Conservation (phyloP, 768 basidiomycete species). For the Glaciozyma martinii region DNA sequence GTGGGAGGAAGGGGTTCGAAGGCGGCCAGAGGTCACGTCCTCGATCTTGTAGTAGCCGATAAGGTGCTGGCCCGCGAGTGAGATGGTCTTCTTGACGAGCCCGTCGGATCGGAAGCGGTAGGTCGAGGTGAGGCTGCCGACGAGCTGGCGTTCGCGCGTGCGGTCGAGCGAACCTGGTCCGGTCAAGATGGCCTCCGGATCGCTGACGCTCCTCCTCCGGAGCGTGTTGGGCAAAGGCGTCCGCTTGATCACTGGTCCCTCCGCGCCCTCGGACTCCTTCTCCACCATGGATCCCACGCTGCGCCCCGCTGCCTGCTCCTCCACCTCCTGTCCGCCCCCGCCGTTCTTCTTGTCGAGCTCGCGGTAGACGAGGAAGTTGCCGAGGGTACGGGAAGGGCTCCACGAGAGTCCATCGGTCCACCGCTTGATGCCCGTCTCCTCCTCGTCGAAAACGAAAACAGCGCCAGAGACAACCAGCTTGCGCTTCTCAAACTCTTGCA, state of each 20-base stretch:
- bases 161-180: slow-evolving; percentile 13
- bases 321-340: neutral
- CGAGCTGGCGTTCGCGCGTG: slow-evolving; percentile 57
- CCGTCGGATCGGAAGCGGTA: slow-evolving; percentile 89
- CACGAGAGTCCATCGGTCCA: slow-evolving; percentile 88
- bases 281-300: neutral
- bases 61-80: slow-evolving; percentile 81
- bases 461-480: slow-evolving; percentile 87
- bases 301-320: neutral
- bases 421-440: slow-evolving; percentile 91
- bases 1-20: slow-evolving; percentile 76
- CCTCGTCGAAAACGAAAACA: slow-evolving; percentile 95
- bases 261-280: slow-evolving; percentile 1
- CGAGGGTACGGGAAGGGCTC: slow-evolving; percentile 85
- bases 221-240: neutral
- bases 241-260: neutral
- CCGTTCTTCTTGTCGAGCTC: slow-evolving; percentile 68
- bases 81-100: slow-evolving; percentile 90
- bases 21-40: slow-evolving; percentile 78
- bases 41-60: slow-evolving; percentile 91
- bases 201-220: neutral
- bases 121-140: slow-evolving; percentile 84
- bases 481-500: slow-evolving; percentile 76
- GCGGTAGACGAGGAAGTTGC: slow-evolving; percentile 90
- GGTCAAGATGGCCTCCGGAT: neutral